These are phyloP conservation scores for Spongospora subterranea DNA, from an alignment of 208 protist species.

Conservation along the genomic window DNA sequence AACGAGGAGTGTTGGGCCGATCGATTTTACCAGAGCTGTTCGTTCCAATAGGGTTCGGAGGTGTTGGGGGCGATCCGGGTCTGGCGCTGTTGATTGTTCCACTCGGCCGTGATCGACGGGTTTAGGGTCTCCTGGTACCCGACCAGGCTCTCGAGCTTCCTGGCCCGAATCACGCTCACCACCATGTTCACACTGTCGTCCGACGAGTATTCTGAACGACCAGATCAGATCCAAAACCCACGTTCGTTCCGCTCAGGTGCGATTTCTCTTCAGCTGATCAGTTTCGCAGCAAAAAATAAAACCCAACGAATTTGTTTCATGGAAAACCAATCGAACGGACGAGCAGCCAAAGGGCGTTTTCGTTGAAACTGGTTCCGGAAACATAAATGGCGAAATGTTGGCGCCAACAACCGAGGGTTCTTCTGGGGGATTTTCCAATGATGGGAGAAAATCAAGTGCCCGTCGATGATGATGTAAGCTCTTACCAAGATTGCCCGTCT, in stretches of 20 bases:
- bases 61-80: not conserved
- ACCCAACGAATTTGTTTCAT: not conserved
- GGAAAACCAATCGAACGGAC: too few relatives aligned
- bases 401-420: too few relatives aligned
- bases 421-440: too few relatives aligned
- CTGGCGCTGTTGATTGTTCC: conserved; percentile 44
- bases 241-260: too few relatives aligned
- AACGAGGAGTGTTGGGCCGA: too few relatives aligned
- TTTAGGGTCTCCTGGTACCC: conserved; percentile 26
- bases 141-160: conserved; percentile 27
- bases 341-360: too few relatives aligned
- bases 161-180: not conserved
- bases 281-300: not conserved
- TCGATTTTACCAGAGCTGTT: conserved; percentile 13
- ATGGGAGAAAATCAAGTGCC: too few relatives aligned
- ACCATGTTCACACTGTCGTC: conserved; percentile 21
- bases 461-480: too few relatives aligned
- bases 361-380: too few relatives aligned
- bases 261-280: not conserved
- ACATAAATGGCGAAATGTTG: too few relatives aligned
- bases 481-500: conserved; percentile 27
- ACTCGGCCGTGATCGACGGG: not conserved
- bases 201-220: conserved; percentile 14
- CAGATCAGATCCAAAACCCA: not conserved
- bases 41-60: conserved; percentile 50